Percentiles rank a stretch among this genome's conserved stretches.
Evolutionary conservation across 2,329 filamentous ascomycete species (phyloP).

Genomic region (Metarhizium guizhouense): DNA sequence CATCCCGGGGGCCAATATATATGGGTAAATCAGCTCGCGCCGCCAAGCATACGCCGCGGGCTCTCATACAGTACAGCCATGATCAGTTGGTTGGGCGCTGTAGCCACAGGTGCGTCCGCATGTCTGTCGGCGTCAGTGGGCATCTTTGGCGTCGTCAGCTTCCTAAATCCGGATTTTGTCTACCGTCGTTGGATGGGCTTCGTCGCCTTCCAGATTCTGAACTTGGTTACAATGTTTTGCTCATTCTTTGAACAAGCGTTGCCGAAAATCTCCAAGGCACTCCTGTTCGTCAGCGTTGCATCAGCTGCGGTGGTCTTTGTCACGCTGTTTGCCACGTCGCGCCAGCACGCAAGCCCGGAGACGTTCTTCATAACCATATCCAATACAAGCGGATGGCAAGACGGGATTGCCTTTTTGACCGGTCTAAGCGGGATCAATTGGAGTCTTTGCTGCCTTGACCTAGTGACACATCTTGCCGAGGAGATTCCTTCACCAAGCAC

Average conservation of each 20-base stretch:
- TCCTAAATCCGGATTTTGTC: slow-evolving; percentile 15
- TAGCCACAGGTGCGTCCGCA: slow-evolving; percentile 15
- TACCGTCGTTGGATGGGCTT: slow-evolving; percentile 19
- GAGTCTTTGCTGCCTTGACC: slow-evolving; percentile 21
- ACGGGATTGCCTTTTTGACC: slow-evolving; percentile 20
- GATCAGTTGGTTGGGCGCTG: slow-evolving; percentile 18
- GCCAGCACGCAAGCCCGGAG: slow-evolving; percentile 8
- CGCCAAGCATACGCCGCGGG: slow-evolving; percentile 7
- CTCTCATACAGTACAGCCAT: slow-evolving; percentile 16
- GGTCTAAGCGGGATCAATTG: slow-evolving; percentile 20
- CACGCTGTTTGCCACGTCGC: slow-evolving; percentile 17
- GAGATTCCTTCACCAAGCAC: slow-evolving; percentile 18
- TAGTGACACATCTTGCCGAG: slow-evolving; percentile 18
- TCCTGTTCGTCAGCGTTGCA: slow-evolving; percentile 17
- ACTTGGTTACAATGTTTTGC: slow-evolving; percentile 11
- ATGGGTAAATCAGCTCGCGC: slow-evolving; percentile 16
- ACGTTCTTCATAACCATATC: slow-evolving; percentile 14
- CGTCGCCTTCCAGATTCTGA: slow-evolving; percentile 17
- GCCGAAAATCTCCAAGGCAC: slow-evolving; percentile 16
- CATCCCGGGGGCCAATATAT: slow-evolving; percentile 20
- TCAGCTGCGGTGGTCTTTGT: slow-evolving; percentile 15
- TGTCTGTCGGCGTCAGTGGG: slow-evolving; percentile 15
- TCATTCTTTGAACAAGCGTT: slow-evolving; percentile 16
- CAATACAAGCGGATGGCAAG: slow-evolving; percentile 16
- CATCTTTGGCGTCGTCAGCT: slow-evolving; percentile 12